Conservation (phyloP, 495 filamentous ascomycete genomes). For the Tuber calosporum region DNA sequence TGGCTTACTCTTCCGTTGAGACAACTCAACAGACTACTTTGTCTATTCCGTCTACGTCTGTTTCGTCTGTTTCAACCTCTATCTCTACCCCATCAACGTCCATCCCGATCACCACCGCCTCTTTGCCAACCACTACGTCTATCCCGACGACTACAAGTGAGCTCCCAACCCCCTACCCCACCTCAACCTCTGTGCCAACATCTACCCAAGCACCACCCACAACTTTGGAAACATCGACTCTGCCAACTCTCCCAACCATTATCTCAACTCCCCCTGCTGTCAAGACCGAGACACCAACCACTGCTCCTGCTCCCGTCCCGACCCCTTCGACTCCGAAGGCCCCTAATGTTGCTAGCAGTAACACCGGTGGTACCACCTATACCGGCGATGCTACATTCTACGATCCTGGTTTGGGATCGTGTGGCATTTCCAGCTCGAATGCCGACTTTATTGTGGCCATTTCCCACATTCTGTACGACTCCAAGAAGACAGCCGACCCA, state of each 20-base stretch:
- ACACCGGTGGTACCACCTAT: constrained; percentile 9
- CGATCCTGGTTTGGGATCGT: constrained; percentile 45
- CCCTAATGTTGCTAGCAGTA: not conserved
- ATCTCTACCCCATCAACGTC: constrained; percentile 3
- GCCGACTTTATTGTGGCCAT: constrained; percentile 44
- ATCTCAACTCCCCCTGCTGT: constrained; percentile 22
- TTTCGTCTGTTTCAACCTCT: constrained; percentile 5
- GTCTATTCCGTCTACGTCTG: not conserved
- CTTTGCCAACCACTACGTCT: not conserved
- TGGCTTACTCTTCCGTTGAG: not conserved
- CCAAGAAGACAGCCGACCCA: constrained; percentile 37
- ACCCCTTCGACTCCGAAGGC: not conserved
- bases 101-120: not conserved
- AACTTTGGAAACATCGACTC: constrained; percentile 14
- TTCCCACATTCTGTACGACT: constrained; percentile 33
- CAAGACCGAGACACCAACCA: not conserved
- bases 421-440: constrained; percentile 37
- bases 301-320: not conserved
- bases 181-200: constrained; percentile 10
- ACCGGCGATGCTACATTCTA: constrained; percentile 47
- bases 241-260: constrained; percentile 22
- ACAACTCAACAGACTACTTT: constrained; percentile 1
- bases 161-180: constrained; percentile 10
- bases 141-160: constrained; percentile 12
- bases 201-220: constrained; percentile 24